Conservation (phyloP, 2,329 filamentous ascomycete species). For the Lanzia echinophila region DNA sequence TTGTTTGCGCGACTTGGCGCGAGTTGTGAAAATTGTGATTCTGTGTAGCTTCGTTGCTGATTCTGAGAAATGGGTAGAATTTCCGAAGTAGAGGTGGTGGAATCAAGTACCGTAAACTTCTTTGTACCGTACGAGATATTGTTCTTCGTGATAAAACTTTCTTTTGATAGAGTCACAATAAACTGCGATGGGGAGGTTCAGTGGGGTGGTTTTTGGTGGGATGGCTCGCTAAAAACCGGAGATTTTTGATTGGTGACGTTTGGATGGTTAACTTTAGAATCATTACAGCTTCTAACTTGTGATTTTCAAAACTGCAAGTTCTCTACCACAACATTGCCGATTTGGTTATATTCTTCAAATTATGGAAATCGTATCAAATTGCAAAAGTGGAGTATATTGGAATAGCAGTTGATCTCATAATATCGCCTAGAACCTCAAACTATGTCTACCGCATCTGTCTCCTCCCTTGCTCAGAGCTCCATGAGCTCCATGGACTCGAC, state of each 20-base stretch:
- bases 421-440: not conserved
- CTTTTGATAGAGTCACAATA: slow-evolving; percentile 9
- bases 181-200: slow-evolving; percentile 6
- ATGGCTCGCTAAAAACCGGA: slow-evolving; percentile 9
- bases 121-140: slow-evolving; percentile 2
- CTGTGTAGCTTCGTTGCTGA: slow-evolving; percentile 6
- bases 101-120: not conserved
- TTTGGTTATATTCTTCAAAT: too few species aligned
- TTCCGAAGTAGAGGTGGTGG: not conserved
- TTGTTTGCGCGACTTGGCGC: slow-evolving; percentile 23
- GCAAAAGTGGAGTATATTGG: too few species aligned
- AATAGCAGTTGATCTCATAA: not conserved
- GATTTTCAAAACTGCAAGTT: not conserved
- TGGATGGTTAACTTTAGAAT: slow-evolving; percentile 1
- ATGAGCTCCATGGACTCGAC: slow-evolving; percentile 19
- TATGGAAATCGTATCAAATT: too few species aligned
- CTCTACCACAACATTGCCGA: not conserved
- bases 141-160: slow-evolving; percentile 7
- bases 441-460: slow-evolving; percentile 15
- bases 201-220: slow-evolving; percentile 9
- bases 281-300: too few species aligned
- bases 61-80: not conserved
- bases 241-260: slow-evolving; percentile 1
- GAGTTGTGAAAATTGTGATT: slow-evolving; percentile 3
- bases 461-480: slow-evolving; percentile 19